Base-by-base conservation (phyloP, 345 rosid genomes). In the Anastatica hierochuntica region DNA sequence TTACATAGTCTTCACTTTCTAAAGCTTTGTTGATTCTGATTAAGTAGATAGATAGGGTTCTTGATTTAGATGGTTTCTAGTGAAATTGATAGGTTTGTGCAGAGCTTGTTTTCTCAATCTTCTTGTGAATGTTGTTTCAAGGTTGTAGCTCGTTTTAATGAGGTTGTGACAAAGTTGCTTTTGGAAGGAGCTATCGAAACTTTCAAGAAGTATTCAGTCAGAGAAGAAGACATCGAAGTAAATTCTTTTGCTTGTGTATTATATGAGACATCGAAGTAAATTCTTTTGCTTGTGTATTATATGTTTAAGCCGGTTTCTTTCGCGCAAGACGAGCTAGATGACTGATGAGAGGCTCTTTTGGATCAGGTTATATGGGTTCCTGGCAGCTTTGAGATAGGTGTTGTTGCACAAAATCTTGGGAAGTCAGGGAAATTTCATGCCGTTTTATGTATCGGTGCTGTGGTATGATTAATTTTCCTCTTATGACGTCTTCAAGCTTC, bases 281-380 rank as follows among this genome's bases (percentile, higher is more conserved):
- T 70, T 26, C 23, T 33, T n/a, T 20, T 17, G 7, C n/a, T 49
- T 45, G n/a, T n/a, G n/a, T n/a, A n/a, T n/a, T n/a, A n/a, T n/a
- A n/a, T n/a, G n/a, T n/a, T n/a, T n/a, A n/a, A n/a, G n/a, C n/a
- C n/a, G 27, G 27, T 3, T 29, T 60, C 17, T 41, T 6, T 17
- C 11, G 11, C 43, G 27, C 11, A 18, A 7, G 17, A n/a, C n/a
- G n/a, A n/a, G n/a, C n/a, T n/a, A n/a, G n/a, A n/a, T n/a, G n/a
- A n/a, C 48, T 68, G n/a, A 39, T 23, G 48, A 40, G 7, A 24
- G n/a, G n/a, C n/a, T n/a, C n/a, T n/a, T n/a, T n/a, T n/a, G n/a
- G n/a, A n/a, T 71, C 68, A 89, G 97, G 94, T 90, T 62, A 88
- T 89, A 5, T 89, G 97, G 97, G 97, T 89, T 74, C 97, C 97